Evolutionary conservation across 2,329 filamentous ascomycete genomes (phyloP).

Genomic region (Zymoseptoria crescenta): DNA sequence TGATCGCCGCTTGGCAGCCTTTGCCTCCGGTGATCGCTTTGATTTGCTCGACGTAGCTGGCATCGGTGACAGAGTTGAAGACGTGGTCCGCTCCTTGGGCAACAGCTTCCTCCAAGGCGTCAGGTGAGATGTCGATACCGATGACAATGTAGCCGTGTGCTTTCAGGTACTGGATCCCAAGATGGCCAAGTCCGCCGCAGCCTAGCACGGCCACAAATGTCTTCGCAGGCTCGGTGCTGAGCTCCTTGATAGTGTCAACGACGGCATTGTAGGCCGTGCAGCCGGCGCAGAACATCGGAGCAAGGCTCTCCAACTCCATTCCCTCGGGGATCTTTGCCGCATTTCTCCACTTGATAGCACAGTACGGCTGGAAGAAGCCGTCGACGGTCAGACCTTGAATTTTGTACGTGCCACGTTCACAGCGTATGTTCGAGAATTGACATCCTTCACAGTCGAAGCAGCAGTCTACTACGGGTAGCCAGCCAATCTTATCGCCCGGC

Average conservation of each 20-base stretch:
- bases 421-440: constrained; percentile 11
- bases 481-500: constrained; percentile 11
- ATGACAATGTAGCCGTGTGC: constrained; percentile 40
- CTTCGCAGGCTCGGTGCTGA: constrained; percentile 4
- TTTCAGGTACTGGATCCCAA: constrained; percentile 42
- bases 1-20: constrained; percentile 15
- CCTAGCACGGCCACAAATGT: constrained; percentile 11
- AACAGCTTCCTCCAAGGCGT: constrained; percentile 13
- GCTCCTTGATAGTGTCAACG: constrained; percentile 8
- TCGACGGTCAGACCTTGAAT: constrained; percentile 15
- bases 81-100: constrained; percentile 11
- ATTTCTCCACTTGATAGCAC: constrained; percentile 12
- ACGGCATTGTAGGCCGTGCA: constrained; percentile 21
- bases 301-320: constrained; percentile 9
- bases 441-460: constrained; percentile 15
- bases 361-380: constrained; percentile 14
- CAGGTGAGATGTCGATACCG: constrained; percentile 39
- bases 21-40: constrained; percentile 9
- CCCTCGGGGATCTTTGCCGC: constrained; percentile 12
- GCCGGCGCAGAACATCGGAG: constrained; percentile 15
- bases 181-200: constrained; percentile 26
- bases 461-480: constrained; percentile 12
- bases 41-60: constrained; percentile 8
- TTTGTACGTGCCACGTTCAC: constrained; percentile 7
- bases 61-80: constrained; percentile 10